Conservation (phyloP, 2,329 filamentous ascomycete species). For the Talaromyces sp. region DNA sequence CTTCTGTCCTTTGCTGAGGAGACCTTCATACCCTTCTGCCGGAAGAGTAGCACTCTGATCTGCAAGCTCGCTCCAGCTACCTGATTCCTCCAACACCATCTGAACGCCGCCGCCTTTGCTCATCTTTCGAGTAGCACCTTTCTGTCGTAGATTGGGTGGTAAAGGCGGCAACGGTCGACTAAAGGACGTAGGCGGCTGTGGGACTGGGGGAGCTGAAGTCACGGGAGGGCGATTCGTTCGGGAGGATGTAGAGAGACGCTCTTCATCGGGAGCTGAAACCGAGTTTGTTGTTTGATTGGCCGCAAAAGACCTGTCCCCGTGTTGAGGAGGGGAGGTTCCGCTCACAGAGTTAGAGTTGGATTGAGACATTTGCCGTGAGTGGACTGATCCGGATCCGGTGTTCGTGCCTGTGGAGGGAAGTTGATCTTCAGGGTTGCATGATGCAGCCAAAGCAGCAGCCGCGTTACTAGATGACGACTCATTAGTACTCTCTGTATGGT, state of each 20-base stretch:
- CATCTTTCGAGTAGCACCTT: constrained; percentile 66
- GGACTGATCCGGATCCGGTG: constrained; percentile 22
- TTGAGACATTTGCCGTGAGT: constrained; percentile 40
- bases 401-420: constrained; percentile 29
- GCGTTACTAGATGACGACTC: constrained; percentile 29
- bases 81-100: constrained; percentile 83
- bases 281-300: constrained; percentile 9
- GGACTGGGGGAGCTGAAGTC: constrained; percentile 26
- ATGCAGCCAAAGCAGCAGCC: constrained; percentile 42
- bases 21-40: constrained; percentile 57
- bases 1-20: constrained; percentile 47
- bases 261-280: constrained; percentile 23
- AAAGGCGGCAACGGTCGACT: constrained; percentile 39
- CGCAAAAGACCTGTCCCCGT: constrained; percentile 32
- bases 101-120: constrained; percentile 82
- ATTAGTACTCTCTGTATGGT: constrained; percentile 8
- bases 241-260: constrained; percentile 23
- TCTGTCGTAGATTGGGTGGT: constrained; percentile 46
- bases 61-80: constrained; percentile 88
- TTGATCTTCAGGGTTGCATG: constrained; percentile 42
- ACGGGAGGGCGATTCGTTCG: constrained; percentile 25
- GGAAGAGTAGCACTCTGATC: constrained; percentile 76
- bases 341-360: constrained; percentile 34
- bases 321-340: constrained; percentile 32
- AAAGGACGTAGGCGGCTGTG: constrained; percentile 36